phyloP scores from a whole-genome alignment of 352 stramenopile species.

The Saprolegnia diclina region DNA sequence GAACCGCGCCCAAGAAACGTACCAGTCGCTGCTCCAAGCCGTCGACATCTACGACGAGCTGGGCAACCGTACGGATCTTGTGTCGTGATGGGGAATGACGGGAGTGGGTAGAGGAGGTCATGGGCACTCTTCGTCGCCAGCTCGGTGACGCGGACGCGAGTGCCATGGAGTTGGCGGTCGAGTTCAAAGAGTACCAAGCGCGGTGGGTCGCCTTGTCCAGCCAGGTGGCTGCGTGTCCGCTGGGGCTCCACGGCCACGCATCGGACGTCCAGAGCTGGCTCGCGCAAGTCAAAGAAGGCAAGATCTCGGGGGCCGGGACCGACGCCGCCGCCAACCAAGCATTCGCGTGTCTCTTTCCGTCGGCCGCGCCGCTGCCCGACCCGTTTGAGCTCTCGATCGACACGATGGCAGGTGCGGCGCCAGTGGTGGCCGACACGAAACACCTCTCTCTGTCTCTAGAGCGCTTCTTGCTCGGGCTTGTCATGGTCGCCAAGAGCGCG shows the following conservation, averaged over 20 bases:
- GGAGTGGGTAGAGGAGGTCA: slow-evolving; percentile 8
- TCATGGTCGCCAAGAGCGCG: background rate
- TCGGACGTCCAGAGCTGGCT: slow-evolving; percentile 71
- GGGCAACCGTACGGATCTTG: background rate
- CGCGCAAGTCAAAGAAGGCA: slow-evolving; percentile 63
- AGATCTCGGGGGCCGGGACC: slow-evolving; percentile 64
- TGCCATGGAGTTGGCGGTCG: background rate
- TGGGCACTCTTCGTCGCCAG: background rate
- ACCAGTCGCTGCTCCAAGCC: slow-evolving; percentile 1
- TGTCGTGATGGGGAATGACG: no score
- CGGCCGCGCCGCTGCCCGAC: background rate
- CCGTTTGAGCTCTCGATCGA: no score
- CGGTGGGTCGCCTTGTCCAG: slow-evolving; percentile 67
- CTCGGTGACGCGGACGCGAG: background rate
- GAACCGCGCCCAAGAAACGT: background rate
- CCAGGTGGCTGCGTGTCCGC: slow-evolving; percentile 54
- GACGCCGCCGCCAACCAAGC: slow-evolving; percentile 28
- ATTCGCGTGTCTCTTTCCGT: background rate
- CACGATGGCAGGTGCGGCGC: no score
- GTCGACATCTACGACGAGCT: slow-evolving; percentile 6
- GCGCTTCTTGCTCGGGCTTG: background rate
- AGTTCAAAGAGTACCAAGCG: slow-evolving; percentile 40
- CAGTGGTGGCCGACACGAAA: no score
- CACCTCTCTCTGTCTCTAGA: no score
- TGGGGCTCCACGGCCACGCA: slow-evolving; percentile 38